Base-by-base conservation (phyloP, 305 asterid species). In the Solanum aculeatissimum region DNA sequence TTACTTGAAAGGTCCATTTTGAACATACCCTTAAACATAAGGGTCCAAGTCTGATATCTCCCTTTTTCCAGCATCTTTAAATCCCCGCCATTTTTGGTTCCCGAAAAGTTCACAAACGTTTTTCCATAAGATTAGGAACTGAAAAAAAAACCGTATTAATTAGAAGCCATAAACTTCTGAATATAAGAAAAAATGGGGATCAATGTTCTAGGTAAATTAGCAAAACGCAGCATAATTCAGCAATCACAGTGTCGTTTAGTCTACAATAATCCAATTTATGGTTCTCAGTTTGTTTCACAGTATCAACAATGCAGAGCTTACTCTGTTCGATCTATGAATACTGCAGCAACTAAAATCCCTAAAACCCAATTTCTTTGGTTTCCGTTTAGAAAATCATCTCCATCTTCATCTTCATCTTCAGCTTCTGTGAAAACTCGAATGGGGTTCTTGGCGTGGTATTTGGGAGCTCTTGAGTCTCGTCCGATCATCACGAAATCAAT, bases 401-500 rank as follows among this genome's bases (percentile, higher is more conserved):
- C 86, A 40, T 79, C 87, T 25, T 89, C 86, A 62, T 83, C 89
- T 29, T 84, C 85, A 29, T 75, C 87, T 40, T 89, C 96, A 0
- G 87, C 91, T 7, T 40, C 92, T 18, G 81, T 87, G 58, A 87
- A 87, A 83, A 78, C 89, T 3, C 77, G 86, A 7, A 90, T 83
- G 92, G 92, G 96, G 2, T 68, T 91, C 42, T 87, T 94, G 40
- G 70, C 85, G 16, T 94, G 98, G 97, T 95, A 95, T 81, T 89
- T 95, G 90, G 88, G 92, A 9, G 82, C 89, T 93, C 89, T 95
- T 55, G 92, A 92, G 9, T 80, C 88, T 18, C 91, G 94, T 35
- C 98, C 98, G 7, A 87, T 94, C 83, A 21, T 92, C 75, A 95
- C 98, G 1, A 94, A 95, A 82, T 81, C 93, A 74, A 32, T 94